Base-by-base conservation (phyloP, 2,329 filamentous ascomycete genomes). In the Hysterium pulicare region DNA sequence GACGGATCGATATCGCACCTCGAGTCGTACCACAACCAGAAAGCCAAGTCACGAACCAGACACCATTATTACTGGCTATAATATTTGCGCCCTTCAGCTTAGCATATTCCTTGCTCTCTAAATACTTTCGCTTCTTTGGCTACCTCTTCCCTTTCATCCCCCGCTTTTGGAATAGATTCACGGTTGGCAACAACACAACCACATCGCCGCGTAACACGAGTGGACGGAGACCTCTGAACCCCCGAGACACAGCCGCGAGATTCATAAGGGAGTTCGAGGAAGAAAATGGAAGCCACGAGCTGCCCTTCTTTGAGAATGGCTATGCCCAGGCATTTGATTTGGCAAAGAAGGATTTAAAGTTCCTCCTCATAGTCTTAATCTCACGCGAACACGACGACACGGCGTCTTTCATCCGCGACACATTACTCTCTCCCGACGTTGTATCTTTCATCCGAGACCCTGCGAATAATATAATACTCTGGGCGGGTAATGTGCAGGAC, bases 361-460 rank as follows among this genome's bases (percentile, higher is more conserved):
- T 94, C 61, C 74, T 98, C 11, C 70, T 97, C n/a, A 84, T 96
- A 13, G 72, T 97, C 4, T 77, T 98, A 13, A 71, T 95, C 40
- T 94, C 90, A 1, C 89, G 90, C 0, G 93, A 97, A 67, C 91
- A 98, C 66, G 93, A 98, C 59, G 90, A 97, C 55, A 97, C 87
- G 1, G 77, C 82, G 17, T 75, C 78, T 1, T 98, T 95, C 70
- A 81, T 90, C 46, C 81, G 81, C 31, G 84, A 95, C 20, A 96
- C 90, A 0, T 76, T 98, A 0, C 77, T 96, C 6, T 78, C 84
- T 1, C 78, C 81, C 1, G 84, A 90, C 33, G 83, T 96, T 3
- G 75, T 83, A 9, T 71, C 76, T 5, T 95, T 89, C 57, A 67
- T 97, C 54, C 84, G 82, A 50, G 79, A 91, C 46, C 80, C 86